A percentile compares a stretch with the other conserved stretches of the same genome.
phyloP scores from a whole-genome alignment of 2,329 filamentous ascomycete genomes.

The Diplodia scrobiculata region DNA sequence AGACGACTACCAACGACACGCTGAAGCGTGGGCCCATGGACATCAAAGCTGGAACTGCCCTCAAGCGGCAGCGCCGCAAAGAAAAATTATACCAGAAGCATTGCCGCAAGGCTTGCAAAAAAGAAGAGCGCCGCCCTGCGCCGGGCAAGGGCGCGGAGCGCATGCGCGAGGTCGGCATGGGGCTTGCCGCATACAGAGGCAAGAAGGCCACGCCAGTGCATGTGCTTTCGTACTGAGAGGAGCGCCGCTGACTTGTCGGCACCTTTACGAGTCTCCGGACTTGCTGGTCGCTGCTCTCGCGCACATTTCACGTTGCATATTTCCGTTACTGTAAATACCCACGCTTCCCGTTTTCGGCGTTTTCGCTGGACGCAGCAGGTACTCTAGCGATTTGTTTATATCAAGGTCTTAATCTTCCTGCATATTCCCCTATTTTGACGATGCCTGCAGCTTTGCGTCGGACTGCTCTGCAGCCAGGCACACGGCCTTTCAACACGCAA shows the following conservation, averaged over 20 bases:
- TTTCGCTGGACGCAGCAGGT: conserved; percentile 27
- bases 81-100: conserved; percentile 91
- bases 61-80: conserved; percentile 87
- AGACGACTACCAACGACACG: conserved; percentile 47
- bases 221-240: conserved; percentile 50
- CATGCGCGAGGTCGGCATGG: conserved; percentile 88
- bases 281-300: conserved; percentile 47
- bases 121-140: conserved; percentile 68
- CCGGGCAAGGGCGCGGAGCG: conserved; percentile 88
- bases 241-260: conserved; percentile 44
- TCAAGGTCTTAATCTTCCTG: conserved; percentile 21
- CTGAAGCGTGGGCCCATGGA: conserved; percentile 93
- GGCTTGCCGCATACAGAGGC: conserved; percentile 78
- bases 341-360: conserved; percentile 24
- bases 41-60: conserved; percentile 86
- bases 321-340: conserved; percentile 29
- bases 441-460: conserved; percentile 7
- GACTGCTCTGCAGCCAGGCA: neutral
- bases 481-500: conserved; percentile 5
- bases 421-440: conserved; percentile 22
- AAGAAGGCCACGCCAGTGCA: conserved; percentile 51
- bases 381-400: conserved; percentile 24
- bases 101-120: conserved; percentile 72
- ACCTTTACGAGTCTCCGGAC: conserved; percentile 38
- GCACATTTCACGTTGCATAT: conserved; percentile 23